Percentiles rank a stretch among this genome's conserved stretches.
phyloP scores from a whole-genome alignment of 257 asterid genomes.

The Fraxinus americana region DNA sequence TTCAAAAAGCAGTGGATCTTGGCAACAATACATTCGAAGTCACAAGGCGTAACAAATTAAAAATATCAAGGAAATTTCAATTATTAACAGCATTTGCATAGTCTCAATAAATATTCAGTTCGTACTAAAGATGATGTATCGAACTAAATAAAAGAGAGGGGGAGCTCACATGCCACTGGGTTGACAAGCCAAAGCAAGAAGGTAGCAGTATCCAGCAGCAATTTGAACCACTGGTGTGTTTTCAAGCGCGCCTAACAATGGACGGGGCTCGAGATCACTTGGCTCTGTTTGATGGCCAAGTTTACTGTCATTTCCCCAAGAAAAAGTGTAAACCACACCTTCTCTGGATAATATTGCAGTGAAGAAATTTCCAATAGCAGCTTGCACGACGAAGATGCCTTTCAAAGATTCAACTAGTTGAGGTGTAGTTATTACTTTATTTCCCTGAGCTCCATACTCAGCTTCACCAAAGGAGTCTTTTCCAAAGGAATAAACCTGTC shows the following conservation, averaged over 20 bases:
- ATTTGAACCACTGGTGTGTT: constrained; percentile 90
- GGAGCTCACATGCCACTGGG: constrained; percentile 87
- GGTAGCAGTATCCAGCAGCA: constrained; percentile 99
- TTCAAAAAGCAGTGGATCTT: background rate
- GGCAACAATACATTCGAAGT: background rate
- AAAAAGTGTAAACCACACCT: constrained; percentile 88
- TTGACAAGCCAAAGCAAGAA: constrained; percentile 96
- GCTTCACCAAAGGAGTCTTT: constrained; percentile 90
- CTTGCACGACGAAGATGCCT: constrained; percentile 93
- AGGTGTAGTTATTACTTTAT: constrained; percentile 64
- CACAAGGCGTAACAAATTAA: background rate
- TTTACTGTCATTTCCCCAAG: constrained; percentile 93
- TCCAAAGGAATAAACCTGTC: constrained; percentile 88
- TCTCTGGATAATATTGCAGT: constrained; percentile 94
- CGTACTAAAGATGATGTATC: constrained; percentile 1
- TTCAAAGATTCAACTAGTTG: constrained; percentile 87
- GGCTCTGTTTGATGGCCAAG: constrained; percentile 94
- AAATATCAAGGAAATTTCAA: background rate
- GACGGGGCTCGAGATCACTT: constrained; percentile 79
- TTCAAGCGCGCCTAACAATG: constrained; percentile 80
- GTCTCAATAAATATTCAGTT: background rate
- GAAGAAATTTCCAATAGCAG: constrained; percentile 95
- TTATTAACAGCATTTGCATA: background rate
- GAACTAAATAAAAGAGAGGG: constrained; percentile 8
- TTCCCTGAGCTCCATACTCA: constrained; percentile 79